Evolutionary conservation across 768 basidiomycete species (phyloP).

Genomic region (Melanogaster broomeanus): DNA sequence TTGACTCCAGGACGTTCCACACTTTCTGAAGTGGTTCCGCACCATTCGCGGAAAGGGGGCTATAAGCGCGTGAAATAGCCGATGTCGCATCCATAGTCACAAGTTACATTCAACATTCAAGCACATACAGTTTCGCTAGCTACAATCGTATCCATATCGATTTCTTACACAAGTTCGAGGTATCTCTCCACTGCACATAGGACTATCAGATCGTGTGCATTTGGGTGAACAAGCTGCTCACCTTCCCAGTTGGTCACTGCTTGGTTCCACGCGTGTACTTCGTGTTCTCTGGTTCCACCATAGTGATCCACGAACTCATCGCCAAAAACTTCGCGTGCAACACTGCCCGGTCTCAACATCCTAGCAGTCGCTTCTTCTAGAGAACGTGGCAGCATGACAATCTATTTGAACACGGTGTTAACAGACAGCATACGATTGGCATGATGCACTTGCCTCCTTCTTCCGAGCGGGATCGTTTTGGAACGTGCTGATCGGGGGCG

Average conservation of each 20-base stretch:
- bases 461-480: constrained; percentile 46
- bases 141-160: background rate
- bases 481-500: constrained; percentile 60
- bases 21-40: constrained; percentile 69
- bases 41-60: constrained; percentile 24
- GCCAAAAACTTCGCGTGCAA: constrained; percentile 88
- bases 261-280: constrained; percentile 82
- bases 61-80: background rate
- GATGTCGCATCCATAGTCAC: no score
- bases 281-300: constrained; percentile 93
- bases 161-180: constrained; percentile 68
- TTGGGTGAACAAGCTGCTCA: constrained; percentile 35
- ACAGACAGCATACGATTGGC: background rate
- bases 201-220: constrained; percentile 10
- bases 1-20: constrained; percentile 62
- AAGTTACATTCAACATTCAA: background rate
- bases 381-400: constrained; percentile 76
- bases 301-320: constrained; percentile 93
- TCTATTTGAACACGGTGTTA: constrained; percentile 33
- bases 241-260: constrained; percentile 96
- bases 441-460: constrained; percentile 53
- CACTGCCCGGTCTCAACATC: constrained; percentile 77
- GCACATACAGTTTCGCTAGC: background rate
- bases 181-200: constrained; percentile 79
- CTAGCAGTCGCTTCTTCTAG: constrained; percentile 76